phyloP scores from a whole-genome alignment of 2,329 filamentous ascomycete genomes.

The Lecanicillium sp. region DNA sequence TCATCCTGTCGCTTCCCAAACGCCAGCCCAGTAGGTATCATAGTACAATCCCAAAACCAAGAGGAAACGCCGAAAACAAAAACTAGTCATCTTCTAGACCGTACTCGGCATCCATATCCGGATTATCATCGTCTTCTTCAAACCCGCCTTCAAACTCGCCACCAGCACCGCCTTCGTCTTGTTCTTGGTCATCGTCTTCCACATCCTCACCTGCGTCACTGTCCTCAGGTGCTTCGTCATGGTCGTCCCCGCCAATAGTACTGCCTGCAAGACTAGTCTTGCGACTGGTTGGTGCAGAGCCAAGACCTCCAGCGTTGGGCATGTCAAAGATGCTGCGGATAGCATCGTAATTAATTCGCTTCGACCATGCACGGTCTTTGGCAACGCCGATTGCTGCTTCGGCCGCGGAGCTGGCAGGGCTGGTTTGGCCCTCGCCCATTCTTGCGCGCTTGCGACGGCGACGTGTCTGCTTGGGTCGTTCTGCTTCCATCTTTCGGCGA shows the following conservation, averaged over 20 bases:
- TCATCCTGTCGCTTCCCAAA: no score
- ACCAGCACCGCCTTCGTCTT: conserved; percentile 20
- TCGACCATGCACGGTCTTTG: conserved; percentile 60
- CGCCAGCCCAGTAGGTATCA: no score
- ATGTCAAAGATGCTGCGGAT: conserved; percentile 50
- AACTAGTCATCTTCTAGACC: conserved; percentile 20
- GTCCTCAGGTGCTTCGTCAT: conserved; percentile 24
- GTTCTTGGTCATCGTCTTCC: conserved; percentile 26
- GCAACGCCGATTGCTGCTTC: conserved; percentile 62
- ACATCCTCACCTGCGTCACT: conserved; percentile 27
- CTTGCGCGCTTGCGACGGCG: conserved; percentile 46
- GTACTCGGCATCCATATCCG: conserved; percentile 28
- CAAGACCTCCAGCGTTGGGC: conserved; percentile 33
- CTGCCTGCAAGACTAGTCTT: conserved; percentile 30
- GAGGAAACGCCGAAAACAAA: background rate
- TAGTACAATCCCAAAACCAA: background rate
- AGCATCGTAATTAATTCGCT: conserved; percentile 66
- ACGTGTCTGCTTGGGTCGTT: conserved; percentile 47
- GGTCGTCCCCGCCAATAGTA: conserved; percentile 24
- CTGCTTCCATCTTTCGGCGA: conserved; percentile 56
- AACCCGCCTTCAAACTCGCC: conserved; percentile 21
- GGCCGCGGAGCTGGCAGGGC: conserved; percentile 57
- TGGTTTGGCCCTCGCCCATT: conserved; percentile 57
- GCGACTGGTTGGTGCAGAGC: conserved; percentile 41
- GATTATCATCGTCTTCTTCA: conserved; percentile 29